These are phyloP conservation scores for Sicyos edulis DNA, from an alignment of 306 rosid species.

Conservation along the genomic window DNA sequence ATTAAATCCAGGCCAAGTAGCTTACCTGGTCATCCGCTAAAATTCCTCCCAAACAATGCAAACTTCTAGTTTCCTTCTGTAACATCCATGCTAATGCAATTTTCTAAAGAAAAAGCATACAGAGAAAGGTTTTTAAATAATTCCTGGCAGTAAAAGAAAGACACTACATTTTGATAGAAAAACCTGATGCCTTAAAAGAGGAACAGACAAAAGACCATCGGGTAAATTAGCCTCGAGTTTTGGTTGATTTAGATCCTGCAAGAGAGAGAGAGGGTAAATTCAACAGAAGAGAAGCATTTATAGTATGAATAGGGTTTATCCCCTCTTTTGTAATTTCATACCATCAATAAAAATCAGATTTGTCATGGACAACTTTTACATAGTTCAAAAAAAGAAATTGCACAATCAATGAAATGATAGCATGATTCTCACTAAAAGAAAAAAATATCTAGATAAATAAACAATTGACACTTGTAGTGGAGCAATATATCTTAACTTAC, in stretches of 20 bases:
- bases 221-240: slow-evolving; percentile 60
- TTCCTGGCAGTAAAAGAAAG: not conserved
- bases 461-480: not conserved
- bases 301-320: not conserved
- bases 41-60: slow-evolving; percentile 96
- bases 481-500: not conserved
- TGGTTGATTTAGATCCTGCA: slow-evolving; percentile 83
- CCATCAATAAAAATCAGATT: not conserved
- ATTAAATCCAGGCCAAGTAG: slow-evolving; percentile 18
- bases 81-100: slow-evolving; percentile 97
- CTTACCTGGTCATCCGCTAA: slow-evolving; percentile 97
- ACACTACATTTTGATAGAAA: slow-evolving; percentile 24
- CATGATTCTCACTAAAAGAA: not conserved
- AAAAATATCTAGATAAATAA: not conserved
- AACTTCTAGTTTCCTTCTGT: slow-evolving; percentile 86
- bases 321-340: not conserved
- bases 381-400: not conserved
- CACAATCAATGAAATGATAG: not conserved
- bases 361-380: too few species aligned
- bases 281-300: not conserved
- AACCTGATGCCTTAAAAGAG: slow-evolving; percentile 95
- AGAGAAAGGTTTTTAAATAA: slow-evolving; percentile 16
- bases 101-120: slow-evolving; percentile 45
- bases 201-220: slow-evolving; percentile 74
- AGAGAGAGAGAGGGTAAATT: not conserved